These are phyloP conservation scores for Yamadazyma triangularis DNA, from an alignment of 1,139 yeast genomes.

Conservation along the genomic window DNA sequence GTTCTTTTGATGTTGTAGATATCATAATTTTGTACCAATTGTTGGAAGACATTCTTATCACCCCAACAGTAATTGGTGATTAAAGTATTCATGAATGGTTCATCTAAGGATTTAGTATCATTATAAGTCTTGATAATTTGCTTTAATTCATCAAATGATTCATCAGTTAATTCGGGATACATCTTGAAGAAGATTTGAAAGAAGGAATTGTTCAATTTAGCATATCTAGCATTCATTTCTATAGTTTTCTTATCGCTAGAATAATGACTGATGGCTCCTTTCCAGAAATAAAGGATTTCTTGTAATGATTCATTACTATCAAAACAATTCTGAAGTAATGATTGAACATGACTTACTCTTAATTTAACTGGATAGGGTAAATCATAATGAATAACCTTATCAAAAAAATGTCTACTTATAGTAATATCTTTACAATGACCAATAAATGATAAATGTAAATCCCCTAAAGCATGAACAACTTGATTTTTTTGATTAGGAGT, in stretches of 20 bases:
- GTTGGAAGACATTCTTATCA: conserved; percentile 59
- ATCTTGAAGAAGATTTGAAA: conserved; percentile 63
- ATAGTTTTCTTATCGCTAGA: conserved; percentile 29
- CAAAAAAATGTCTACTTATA: conserved; percentile 70
- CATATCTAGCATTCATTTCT: conserved; percentile 52
- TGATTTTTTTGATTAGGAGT: conserved; percentile 11
- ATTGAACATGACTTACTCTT: conserved; percentile 72
- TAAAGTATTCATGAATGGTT: conserved; percentile 75
- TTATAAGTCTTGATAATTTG: conserved; percentile 56
- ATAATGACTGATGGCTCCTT: conserved; percentile 54
- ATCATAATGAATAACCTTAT: conserved; percentile 59
- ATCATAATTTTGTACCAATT: conserved; percentile 58
- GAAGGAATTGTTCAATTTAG: conserved; percentile 65
- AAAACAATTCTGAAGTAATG: conserved; percentile 62
- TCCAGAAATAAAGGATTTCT: conserved; percentile 61
- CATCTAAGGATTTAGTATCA: conserved; percentile 57
- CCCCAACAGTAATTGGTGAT: conserved; percentile 70
- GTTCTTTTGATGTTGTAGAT: conserved; percentile 57
- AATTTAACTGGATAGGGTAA: conserved; percentile 70
- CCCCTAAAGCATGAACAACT: conserved; percentile 24
- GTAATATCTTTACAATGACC: conserved; percentile 74
- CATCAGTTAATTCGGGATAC: conserved; percentile 50
- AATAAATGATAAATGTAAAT: conserved; percentile 74
- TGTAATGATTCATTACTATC: conserved; percentile 54
- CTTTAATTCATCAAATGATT: conserved; percentile 56